Conservation (phyloP, 2,329 filamentous ascomycete genomes). For the Sphaerulina vaccinii region DNA sequence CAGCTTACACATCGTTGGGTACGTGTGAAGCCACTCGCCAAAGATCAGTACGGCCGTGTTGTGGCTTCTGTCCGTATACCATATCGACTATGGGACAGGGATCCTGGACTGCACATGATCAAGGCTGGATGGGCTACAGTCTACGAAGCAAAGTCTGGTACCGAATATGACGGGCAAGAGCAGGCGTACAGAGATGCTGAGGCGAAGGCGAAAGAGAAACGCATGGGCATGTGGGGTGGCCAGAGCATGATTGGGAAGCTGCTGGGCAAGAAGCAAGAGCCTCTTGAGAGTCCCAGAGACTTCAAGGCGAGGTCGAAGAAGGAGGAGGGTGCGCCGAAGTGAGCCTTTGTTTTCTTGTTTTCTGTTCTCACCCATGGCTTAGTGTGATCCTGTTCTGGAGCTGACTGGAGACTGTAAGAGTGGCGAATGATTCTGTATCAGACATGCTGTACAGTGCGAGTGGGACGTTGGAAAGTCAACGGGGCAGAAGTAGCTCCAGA, state of each 20-base stretch:
- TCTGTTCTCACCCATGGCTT: background rate
- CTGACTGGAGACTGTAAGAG: background rate
- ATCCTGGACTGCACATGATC: conserved; percentile 89
- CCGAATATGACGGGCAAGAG: conserved; percentile 74
- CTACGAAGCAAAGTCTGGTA: conserved; percentile 88
- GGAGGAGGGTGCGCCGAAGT: conserved; percentile 33
- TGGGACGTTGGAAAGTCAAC: no score
- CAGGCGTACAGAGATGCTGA: conserved; percentile 66
- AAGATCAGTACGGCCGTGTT: conserved; percentile 89
- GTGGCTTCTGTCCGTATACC: conserved; percentile 72
- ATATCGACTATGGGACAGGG: conserved; percentile 59
- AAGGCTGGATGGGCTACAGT: conserved; percentile 80
- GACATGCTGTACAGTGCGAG: no score
- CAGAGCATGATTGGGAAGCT: conserved; percentile 42
- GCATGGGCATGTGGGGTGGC: conserved; percentile 63
- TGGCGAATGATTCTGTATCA: background rate
- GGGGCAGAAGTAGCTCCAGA: background rate
- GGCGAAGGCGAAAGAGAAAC: conserved; percentile 41
- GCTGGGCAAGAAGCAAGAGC: conserved; percentile 51
- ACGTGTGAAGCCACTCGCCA: conserved; percentile 75
- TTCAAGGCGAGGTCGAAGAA: conserved; percentile 68
- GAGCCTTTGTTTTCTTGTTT: background rate
- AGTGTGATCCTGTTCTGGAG: background rate
- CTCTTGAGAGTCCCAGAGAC: conserved; percentile 79
- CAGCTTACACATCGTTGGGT: conserved; percentile 73